phyloP scores from a whole-genome alignment of 768 basidiomycete species.

The Amanita polypyramis region DNA sequence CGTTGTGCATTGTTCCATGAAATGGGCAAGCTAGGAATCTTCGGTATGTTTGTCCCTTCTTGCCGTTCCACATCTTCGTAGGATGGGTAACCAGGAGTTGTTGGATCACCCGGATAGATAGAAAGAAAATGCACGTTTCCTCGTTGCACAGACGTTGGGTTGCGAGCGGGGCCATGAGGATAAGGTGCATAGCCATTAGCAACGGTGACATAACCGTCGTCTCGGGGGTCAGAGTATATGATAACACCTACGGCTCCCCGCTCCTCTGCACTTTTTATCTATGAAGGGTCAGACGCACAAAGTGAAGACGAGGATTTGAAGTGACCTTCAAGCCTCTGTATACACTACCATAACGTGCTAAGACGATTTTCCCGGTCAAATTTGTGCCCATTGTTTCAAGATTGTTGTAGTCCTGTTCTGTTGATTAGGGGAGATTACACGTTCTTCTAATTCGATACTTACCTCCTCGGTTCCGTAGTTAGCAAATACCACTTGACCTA shows the following conservation, averaged over 20 bases:
- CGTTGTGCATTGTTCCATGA: slow-evolving; percentile 76
- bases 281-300: neutral
- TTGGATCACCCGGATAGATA: slow-evolving; percentile 65
- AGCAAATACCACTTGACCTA: slow-evolving; percentile 63
- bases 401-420: slow-evolving; percentile 31
- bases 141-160: slow-evolving; percentile 75
- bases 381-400: slow-evolving; percentile 57
- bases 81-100: slow-evolving; percentile 81
- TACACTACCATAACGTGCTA: slow-evolving; percentile 64
- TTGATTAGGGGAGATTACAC: no score
- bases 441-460: slow-evolving; percentile 1
- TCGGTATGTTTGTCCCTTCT: slow-evolving; percentile 51
- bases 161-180: slow-evolving; percentile 82
- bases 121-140: slow-evolving; percentile 72
- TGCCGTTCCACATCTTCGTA: slow-evolving; percentile 69
- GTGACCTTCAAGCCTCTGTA: slow-evolving; percentile 81
- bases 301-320: neutral
- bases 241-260: slow-evolving; percentile 68
- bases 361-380: slow-evolving; percentile 67
- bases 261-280: slow-evolving; percentile 80
- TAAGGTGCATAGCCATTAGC: slow-evolving; percentile 71
- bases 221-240: slow-evolving; percentile 80
- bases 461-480: slow-evolving; percentile 68
- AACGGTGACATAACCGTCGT: slow-evolving; percentile 71
- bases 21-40: slow-evolving; percentile 82